Base-by-base conservation (phyloP, 306 rosid species). In the Cicer pinnatifidum region DNA sequence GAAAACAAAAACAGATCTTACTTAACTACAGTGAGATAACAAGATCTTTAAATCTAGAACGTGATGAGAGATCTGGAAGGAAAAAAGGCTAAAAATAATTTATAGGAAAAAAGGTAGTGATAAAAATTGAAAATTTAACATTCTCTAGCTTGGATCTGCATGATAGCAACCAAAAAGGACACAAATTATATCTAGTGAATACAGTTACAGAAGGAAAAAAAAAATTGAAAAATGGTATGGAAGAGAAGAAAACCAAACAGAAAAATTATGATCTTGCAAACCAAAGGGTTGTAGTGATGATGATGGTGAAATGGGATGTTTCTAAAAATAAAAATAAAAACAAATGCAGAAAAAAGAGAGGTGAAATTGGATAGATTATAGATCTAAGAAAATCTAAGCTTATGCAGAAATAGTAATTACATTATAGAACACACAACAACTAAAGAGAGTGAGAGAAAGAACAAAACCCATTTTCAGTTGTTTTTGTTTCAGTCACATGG, bases 331-430 rank as follows among this genome's bases (percentile, higher is more conserved):
- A 20, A 16, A 63, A 43, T 6, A 17, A 10, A 56, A 68, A 28
- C 2, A 23, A 28, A 28, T 28, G 35, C 0, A 28, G 17, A 48
- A 48, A 66, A 66, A 48, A 57, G 17, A 82, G 43, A 37, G 9
- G 71, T 51, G 80, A 62, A 67, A 3, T 65, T 19, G n/a, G 59
- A 23, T 69, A 83, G 89, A 87, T 80, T 52, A 35, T 72, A 84
- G 92, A 88, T 86, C 82, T 80, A 78, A 51, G 86, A 76, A 86
- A 80, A 88, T 81, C 88, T 76, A 75, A 64, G 76, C 4, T 20
- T 40, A 71, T 37, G 76, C 78, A 37, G 46, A 79, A 72, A 75
- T 19, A 47, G 69, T 61, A 86, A 75, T 54, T 78, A 71, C 83
- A 81, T 65, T 38, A 63, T 62, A 63, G 2, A 17, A 19, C 50